phyloP scores from a whole-genome alignment of 176 grass and related monocot genomes.

The Saccharum spontaneum region DNA sequence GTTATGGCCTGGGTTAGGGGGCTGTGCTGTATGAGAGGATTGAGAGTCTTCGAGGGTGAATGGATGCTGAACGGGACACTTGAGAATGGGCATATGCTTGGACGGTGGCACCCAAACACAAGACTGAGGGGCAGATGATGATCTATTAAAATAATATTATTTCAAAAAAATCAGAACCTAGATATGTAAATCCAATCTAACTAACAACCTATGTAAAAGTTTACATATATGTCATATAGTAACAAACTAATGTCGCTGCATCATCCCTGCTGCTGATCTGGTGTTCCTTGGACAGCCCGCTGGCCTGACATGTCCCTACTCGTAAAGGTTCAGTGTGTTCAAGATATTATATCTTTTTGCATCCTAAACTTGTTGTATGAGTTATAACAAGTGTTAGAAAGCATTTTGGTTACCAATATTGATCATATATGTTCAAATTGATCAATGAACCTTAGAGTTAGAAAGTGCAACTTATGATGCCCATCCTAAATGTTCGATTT shows the following conservation, averaged over 20 bases:
- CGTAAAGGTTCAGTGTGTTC: not conserved
- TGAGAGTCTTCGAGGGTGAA: too few relatives aligned
- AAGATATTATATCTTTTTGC: not conserved
- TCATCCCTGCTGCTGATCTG: not conserved
- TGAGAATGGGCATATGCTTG: not conserved
- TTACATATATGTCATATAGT: not conserved
- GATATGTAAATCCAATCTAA: not conserved
- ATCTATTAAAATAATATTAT: not conserved
- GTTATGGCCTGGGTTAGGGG: too few relatives aligned
- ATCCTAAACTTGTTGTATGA: not conserved
- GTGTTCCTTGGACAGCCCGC: not conserved
- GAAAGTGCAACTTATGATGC: conserved; percentile 15
- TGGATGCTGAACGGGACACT: too few relatives aligned
- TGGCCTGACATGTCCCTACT: not conserved
- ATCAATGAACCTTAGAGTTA: not conserved
- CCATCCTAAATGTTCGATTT: conserved; percentile 22
- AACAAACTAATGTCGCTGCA: not conserved
- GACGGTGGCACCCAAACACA: not conserved
- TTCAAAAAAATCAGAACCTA: not conserved
- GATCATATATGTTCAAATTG: conserved; percentile 15
- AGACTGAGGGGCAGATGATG: not conserved
- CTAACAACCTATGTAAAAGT: not conserved
- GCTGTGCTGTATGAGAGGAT: not conserved
- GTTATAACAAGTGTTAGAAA: conserved; percentile 8
- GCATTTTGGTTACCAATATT: not conserved